These are phyloP conservation scores for Apostasia ramifera DNA, from an alignment of 106 monocot genomes.

Conservation along the genomic window DNA sequence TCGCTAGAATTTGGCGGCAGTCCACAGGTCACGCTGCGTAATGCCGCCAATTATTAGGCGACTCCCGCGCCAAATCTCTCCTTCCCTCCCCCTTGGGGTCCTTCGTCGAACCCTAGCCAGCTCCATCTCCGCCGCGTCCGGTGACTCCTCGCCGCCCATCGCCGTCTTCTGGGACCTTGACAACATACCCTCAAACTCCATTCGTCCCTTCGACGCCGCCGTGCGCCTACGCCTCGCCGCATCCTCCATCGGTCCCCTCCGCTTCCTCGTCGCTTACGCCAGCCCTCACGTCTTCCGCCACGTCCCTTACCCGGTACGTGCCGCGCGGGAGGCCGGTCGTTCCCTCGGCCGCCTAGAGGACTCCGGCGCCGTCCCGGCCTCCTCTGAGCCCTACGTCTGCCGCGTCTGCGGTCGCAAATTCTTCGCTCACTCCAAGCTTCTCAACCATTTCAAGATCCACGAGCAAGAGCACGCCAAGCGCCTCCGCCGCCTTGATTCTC, in stretches of 20 bases:
- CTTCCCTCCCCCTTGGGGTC: neutral
- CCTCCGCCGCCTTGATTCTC: conserved; percentile 35
- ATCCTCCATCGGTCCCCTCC: conserved; percentile 33
- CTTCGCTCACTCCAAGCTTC: conserved; percentile 22
- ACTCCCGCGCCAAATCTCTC: neutral
- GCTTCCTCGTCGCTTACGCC: conserved; percentile 12
- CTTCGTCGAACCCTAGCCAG: conserved; percentile 1
- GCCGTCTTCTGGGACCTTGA: conserved; percentile 52
- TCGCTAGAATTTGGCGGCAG: too few species aligned
- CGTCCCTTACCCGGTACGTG: neutral
- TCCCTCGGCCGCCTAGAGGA: conserved; percentile 6
- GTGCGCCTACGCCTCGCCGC: conserved; percentile 39
- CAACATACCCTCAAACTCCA: conserved; percentile 32
- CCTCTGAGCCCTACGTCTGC: conserved; percentile 23
- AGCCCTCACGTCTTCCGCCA: conserved; percentile 1
- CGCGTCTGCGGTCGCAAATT: conserved; percentile 47
- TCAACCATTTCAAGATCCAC: conserved; percentile 57
- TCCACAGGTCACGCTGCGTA: neutral
- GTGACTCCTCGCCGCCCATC: conserved; percentile 4
- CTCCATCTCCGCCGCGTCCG: neutral
- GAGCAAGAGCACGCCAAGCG: conserved; percentile 48
- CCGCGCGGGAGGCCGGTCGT: neutral
- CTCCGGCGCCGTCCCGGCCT: conserved; percentile 4
- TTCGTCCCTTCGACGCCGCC: conserved; percentile 39
- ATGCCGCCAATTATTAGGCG: neutral